Evolutionary conservation across 2,329 filamentous ascomycete genomes (phyloP).

Genomic region (Juglanconis oblonga): DNA sequence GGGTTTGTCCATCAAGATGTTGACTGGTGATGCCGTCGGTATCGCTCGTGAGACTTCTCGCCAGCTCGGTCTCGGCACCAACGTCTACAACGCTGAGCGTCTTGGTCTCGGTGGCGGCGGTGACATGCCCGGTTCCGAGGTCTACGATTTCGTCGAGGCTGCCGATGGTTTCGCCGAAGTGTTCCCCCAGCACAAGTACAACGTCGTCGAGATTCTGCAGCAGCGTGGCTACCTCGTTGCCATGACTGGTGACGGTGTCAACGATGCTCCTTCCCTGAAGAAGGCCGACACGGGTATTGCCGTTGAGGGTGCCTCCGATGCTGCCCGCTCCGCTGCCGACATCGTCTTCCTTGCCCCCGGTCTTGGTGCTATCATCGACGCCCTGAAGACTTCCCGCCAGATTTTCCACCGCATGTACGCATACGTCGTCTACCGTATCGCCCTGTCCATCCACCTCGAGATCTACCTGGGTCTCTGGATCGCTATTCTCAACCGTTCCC

Average conservation of each 20-base stretch:
- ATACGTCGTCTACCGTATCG: constrained; percentile 94
- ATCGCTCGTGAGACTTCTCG: constrained; percentile 90
- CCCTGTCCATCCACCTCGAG: constrained; percentile 84
- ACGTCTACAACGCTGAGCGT: constrained; percentile 90
- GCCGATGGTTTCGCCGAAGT: constrained; percentile 94
- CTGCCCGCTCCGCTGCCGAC: constrained; percentile 85
- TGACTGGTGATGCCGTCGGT: constrained; percentile 91
- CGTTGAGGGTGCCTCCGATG: constrained; percentile 87
- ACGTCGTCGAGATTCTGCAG: constrained; percentile 89
- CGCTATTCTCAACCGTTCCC: constrained; percentile 76
- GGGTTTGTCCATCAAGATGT: constrained; percentile 91
- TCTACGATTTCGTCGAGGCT: constrained; percentile 93
- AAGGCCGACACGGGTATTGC: constrained; percentile 97
- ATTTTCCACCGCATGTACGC: constrained; percentile 98
- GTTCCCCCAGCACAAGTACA: constrained; percentile 94
- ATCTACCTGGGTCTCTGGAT: constrained; percentile 93
- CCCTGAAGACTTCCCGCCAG: constrained; percentile 87
- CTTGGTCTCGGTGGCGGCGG: constrained; percentile 86
- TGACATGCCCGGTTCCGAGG: constrained; percentile 90
- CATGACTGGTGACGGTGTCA: constrained; percentile 96
- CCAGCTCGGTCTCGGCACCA: constrained; percentile 86
- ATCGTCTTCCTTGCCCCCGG: constrained; percentile 92
- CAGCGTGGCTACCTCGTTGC: constrained; percentile 91
- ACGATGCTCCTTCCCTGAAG: constrained; percentile 88
- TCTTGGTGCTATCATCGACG: constrained; percentile 88